Base-by-base conservation (phyloP, 2,329 filamentous ascomycete species). In the Pestalotiopsis sp. region DNA sequence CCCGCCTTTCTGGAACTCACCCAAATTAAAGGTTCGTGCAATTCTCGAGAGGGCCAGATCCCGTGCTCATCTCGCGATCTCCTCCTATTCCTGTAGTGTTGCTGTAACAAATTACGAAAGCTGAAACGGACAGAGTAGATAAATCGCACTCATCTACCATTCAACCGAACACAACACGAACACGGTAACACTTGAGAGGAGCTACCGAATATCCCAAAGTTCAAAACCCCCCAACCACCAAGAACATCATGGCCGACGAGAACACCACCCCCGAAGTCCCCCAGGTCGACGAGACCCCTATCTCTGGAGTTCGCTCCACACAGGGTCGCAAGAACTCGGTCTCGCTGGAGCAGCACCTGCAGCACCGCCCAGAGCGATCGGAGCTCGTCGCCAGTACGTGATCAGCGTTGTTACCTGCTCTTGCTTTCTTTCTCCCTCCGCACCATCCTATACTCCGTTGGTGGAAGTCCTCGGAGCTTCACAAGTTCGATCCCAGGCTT, bases 341-440 rank as follows among this genome's bases (percentile, higher is more conserved):
- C 17, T 52, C 59, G 25, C 85, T 94, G 13, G 91, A 93, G 80
- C 89, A 90, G 75, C 89, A 93, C 76, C 85, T 94, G 67, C 87
- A 90, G 78, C 89, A 90, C 74, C 92, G 93, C 56, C 92, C 92
- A 27, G 89, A 94, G 25, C 90, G 92, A 68, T 88, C 93, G 45
- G 90, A 93, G 76, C 86, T 98, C 25, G 84, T 97, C 71, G 92
- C 96, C 78, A 92, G 93, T 95, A 84, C 71, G 89, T 82, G 59
- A 59, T 27, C 14, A 31, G 31, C 31, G 9, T 13, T 60, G 13
- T 31, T 36, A 52, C 45, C 45, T 52, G 14, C 45, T n/a, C 4
- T n/a, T n/a, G 45, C 14, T 17, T 52, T 52, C 17, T 17, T 17
- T 17, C 41, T 52, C 45, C 17, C 45, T n/a, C 45, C 14, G 17